phyloP scores from a whole-genome alignment of 2,329 filamentous ascomycete genomes.

The Paraphoma chrysanthemicola region DNA sequence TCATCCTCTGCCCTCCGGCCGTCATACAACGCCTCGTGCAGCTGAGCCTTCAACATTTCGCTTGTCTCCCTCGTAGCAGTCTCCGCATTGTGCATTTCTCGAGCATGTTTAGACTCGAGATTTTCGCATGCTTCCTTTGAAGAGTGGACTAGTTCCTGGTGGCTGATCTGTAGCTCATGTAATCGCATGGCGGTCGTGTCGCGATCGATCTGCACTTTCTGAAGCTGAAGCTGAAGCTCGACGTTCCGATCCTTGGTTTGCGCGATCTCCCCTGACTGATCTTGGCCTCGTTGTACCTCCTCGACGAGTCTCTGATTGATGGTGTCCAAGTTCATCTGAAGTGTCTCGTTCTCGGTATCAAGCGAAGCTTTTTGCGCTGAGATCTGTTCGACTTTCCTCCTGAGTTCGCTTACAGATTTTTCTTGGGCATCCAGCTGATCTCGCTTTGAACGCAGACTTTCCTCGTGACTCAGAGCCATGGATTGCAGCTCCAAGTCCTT shows the following conservation, averaged over 20 bases:
- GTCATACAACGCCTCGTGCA: constrained; percentile 19
- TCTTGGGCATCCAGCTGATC: constrained; percentile 14
- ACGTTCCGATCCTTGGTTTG: constrained; percentile 24
- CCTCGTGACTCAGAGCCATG: constrained; percentile 23
- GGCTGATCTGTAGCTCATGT: constrained; percentile 20
- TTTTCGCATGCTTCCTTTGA: constrained; percentile 23
- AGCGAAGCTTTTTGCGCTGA: constrained; percentile 15
- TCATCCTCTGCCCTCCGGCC: constrained; percentile 7
- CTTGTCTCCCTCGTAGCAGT: constrained; percentile 19
- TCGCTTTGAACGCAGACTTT: constrained; percentile 14
- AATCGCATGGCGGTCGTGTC: constrained; percentile 17
- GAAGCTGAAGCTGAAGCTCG: constrained; percentile 26
- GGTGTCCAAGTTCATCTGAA: constrained; percentile 34
- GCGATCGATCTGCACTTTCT: constrained; percentile 24
- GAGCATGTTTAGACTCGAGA: constrained; percentile 23
- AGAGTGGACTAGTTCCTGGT: constrained; percentile 25
- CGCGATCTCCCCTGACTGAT: constrained; percentile 29
- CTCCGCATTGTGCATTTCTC: constrained; percentile 19
- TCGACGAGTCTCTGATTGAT: constrained; percentile 31
- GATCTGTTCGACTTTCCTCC: not conserved
- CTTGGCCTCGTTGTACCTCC: constrained; percentile 17
- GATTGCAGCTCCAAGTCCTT: constrained; percentile 49
- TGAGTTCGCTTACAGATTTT: constrained; percentile 8
- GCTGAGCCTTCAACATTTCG: constrained; percentile 21
- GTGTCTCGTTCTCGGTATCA: constrained; percentile 35